Conservation (phyloP, 129 eudicot genomes). For the Saussurea involucrata region DNA sequence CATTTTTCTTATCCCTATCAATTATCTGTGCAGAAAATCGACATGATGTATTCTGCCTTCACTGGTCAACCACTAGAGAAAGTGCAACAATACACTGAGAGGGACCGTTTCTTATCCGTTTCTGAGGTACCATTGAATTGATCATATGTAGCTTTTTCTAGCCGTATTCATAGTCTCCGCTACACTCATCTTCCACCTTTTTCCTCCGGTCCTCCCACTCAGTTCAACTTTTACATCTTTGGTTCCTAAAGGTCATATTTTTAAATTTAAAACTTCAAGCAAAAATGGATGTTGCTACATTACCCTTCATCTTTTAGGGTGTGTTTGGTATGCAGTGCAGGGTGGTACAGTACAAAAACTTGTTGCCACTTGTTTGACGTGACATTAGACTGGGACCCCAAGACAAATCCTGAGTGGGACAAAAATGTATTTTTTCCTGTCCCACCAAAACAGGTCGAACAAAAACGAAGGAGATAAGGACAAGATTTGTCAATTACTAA, state of each 20-base stretch:
- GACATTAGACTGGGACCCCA: no score
- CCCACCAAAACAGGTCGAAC: no score
- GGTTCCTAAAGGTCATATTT: background rate
- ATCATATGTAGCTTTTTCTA: conserved; percentile 4
- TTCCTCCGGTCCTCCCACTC: background rate
- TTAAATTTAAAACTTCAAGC: background rate
- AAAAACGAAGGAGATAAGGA: background rate
- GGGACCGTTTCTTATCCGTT: conserved; percentile 82
- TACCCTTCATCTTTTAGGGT: background rate
- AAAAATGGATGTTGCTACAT: background rate
- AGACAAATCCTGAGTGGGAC: no score
- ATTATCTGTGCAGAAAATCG: conserved; percentile 64
- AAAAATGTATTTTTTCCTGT: background rate
- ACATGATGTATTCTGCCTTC: conserved; percentile 82
- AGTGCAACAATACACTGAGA: conserved; percentile 76
- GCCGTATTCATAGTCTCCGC: background rate
- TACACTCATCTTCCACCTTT: background rate
- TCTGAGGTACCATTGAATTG: conserved; percentile 57
- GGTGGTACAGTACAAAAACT: no score
- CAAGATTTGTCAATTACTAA: background rate
- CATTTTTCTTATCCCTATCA: background rate
- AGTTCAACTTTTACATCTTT: background rate
- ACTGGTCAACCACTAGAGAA: conserved; percentile 82
- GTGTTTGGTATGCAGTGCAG: background rate
- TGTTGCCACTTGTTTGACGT: no score